Percentiles rank a stretch among this genome's conserved stretches.
Evolutionary conservation across 495 filamentous ascomycete species (phyloP).

Genomic region (Xylaria acuta): DNA sequence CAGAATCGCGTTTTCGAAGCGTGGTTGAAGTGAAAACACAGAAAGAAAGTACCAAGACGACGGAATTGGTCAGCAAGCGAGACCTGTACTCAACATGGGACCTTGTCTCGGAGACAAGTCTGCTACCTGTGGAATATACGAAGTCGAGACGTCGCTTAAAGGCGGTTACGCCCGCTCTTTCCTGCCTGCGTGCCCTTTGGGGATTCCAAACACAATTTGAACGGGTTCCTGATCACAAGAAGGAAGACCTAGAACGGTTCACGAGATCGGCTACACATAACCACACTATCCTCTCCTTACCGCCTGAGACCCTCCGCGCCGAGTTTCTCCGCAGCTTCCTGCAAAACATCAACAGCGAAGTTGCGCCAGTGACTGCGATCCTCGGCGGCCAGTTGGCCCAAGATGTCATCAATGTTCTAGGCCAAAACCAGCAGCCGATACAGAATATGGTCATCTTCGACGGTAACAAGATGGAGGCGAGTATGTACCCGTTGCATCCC

Average conservation of each 20-base stretch:
- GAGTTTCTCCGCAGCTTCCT: slow-evolving; percentile 83
- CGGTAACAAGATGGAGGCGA: slow-evolving; percentile 76
- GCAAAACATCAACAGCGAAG: slow-evolving; percentile 78
- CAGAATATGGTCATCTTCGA: slow-evolving; percentile 96
- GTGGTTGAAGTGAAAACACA: slow-evolving; percentile 74
- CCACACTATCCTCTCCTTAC: slow-evolving; percentile 77
- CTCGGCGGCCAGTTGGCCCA: slow-evolving; percentile 90
- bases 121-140: slow-evolving; percentile 72
- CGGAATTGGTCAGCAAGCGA: slow-evolving; percentile 90
- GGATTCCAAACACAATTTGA: slow-evolving; percentile 63
- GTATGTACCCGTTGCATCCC: slow-evolving; percentile 83
- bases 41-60: slow-evolving; percentile 71
- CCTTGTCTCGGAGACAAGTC: slow-evolving; percentile 74
- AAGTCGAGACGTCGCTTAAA: slow-evolving; percentile 69
- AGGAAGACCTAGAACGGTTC: slow-evolving; percentile 68
- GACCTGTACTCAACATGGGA: slow-evolving; percentile 85
- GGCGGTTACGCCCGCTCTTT: slow-evolving; percentile 79
- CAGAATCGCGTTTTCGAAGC: slow-evolving; percentile 79
- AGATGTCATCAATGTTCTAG: slow-evolving; percentile 95
- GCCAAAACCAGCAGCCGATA: slow-evolving; percentile 86
- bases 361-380: slow-evolving; percentile 88
- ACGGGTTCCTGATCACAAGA: slow-evolving; percentile 43
- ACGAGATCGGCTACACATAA: slow-evolving; percentile 77
- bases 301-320: slow-evolving; percentile 73
- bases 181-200: slow-evolving; percentile 84